Evolutionary conservation across 495 filamentous ascomycete species (phyloP).

Genomic region (Entonaema liquescens): DNA sequence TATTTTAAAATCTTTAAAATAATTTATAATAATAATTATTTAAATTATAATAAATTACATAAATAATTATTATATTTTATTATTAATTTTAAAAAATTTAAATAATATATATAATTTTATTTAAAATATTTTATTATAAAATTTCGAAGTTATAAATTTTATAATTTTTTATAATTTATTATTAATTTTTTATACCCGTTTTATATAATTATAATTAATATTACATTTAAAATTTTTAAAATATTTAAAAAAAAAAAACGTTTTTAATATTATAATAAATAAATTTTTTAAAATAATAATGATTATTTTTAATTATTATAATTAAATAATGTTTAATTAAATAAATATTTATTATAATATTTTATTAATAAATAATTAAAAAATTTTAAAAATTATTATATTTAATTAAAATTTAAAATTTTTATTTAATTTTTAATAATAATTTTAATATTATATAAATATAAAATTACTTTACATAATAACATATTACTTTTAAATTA

Average conservation of each 20-base stretch:
- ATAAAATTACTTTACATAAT: neutral
- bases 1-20: too few species aligned
- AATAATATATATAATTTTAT: slow-evolving; percentile 1
- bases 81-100: too few species aligned
- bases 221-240: neutral
- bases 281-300: neutral
- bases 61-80: too few species aligned
- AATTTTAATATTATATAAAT: neutral
- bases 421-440: neutral
- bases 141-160: slow-evolving; percentile 3
- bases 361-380: neutral
- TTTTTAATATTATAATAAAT: neutral
- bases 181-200: too few species aligned
- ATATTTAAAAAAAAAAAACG: too few species aligned
- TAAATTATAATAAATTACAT: too few species aligned
- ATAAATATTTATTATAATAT: neutral
- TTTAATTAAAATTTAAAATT: neutral
- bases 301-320: neutral
- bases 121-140: neutral
- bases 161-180: too few species aligned
- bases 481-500: too few species aligned
- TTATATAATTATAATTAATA: slow-evolving; percentile 5
- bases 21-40: too few species aligned
- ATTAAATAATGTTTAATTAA: too few species aligned
- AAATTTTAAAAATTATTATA: slow-evolving; percentile 2